Evolutionary conservation across 176 grass and related monocot genomes (phyloP).

Genomic region (Aegilops bicornis): DNA sequence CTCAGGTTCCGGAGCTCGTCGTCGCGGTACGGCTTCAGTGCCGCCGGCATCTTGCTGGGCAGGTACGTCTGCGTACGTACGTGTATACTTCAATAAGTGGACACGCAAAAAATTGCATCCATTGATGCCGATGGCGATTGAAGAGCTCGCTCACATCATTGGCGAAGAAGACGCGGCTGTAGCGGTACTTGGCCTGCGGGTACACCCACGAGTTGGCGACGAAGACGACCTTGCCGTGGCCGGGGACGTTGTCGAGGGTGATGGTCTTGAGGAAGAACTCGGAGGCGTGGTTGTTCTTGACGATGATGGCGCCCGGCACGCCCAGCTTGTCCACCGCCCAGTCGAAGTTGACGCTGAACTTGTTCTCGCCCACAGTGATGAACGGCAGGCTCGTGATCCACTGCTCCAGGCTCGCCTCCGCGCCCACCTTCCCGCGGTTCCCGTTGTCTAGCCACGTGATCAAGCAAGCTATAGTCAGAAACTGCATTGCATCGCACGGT

Average conservation of each 20-base stretch:
- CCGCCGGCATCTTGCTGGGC: neutral
- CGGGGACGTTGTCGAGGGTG: constrained; percentile 17
- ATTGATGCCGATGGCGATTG: neutral
- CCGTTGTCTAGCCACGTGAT: constrained; percentile 15
- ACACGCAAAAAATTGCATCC: neutral
- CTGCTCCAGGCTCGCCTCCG: constrained; percentile 20
- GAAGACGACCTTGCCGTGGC: constrained; percentile 25
- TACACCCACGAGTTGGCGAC: constrained; percentile 37
- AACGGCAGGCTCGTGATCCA: neutral
- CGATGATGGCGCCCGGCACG: constrained; percentile 23
- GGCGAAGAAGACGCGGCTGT: constrained; percentile 34
- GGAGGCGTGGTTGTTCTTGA: constrained; percentile 17
- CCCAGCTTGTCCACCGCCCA: constrained; percentile 14
- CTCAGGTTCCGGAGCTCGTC: constrained; percentile 30
- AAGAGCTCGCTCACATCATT: neutral
- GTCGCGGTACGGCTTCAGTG: constrained; percentile 13
- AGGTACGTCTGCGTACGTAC: neutral
- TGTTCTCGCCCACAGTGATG: neutral
- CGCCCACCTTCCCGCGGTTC: neutral
- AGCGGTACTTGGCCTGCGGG: neutral
- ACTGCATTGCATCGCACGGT: neutral
- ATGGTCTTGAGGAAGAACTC: constrained; percentile 43
- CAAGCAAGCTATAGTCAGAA: neutral
- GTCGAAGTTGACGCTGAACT: constrained; percentile 16
- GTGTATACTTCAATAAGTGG: neutral